Base-by-base conservation (phyloP, 495 filamentous ascomycete genomes). In the Lasiosphaeris hirsuta region DNA sequence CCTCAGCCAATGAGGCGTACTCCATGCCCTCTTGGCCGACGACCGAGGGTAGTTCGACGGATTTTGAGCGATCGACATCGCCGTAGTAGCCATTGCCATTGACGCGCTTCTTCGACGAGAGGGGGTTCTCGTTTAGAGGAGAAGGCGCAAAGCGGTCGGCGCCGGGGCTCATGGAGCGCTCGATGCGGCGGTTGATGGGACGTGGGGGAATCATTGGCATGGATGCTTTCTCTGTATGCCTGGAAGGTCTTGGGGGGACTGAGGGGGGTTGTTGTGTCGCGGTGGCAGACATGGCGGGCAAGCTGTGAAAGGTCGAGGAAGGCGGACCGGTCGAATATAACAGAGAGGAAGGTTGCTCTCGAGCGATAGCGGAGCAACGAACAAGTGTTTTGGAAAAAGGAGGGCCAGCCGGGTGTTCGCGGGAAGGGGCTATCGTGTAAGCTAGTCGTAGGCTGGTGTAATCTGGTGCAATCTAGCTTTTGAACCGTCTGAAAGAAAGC, bases 21-120 rank as follows among this genome's bases (percentile, higher is more conserved):
- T 97, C 92, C 57, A 77, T 84, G 53, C 92, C 92, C 73, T 97
- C 92, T 69, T 96, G 86, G 34, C 92, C 92, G 51, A 95, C 92
- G 52, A 96, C 78, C 2, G 89, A 88, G 15, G 92, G 91, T 63
- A 96, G 84, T 34, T 85, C 82, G 47, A 92, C 86, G 65, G 89
- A 94, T 36, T 86, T 85, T 4, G 89, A 84, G 36, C 89, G 87
- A 34, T 85, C 81, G 35, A 65, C 67, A 17, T 80, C 78, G 58
- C 79, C 75, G 33, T 80, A 78, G 57, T 73, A 70, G 44, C 76
- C 75, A 30, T 76, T 69, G 56, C 61, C 75, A 61, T 61, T 66
- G 38, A 82, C 65, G 53, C 69, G 70, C 23, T 30, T 30, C 23
- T 30, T 30, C 39, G 65, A 54, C n/a, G 58, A 54, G 53, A 77